Conservation (phyloP, 306 rosid genomes). For the Canavalia ensiformis region DNA sequence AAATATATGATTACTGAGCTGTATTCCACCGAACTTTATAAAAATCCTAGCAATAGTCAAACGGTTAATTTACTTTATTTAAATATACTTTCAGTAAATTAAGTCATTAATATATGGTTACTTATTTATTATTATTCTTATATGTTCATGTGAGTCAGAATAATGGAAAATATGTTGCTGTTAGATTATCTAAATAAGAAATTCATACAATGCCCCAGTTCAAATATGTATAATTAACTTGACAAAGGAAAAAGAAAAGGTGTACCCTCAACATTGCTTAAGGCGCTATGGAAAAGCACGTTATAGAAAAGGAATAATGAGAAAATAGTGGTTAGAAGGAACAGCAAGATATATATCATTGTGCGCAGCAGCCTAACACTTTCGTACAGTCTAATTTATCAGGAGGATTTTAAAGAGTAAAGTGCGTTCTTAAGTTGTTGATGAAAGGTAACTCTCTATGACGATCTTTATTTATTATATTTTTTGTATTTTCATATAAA, state of each 20-base stretch:
- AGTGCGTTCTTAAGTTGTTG: background rate
- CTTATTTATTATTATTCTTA: background rate
- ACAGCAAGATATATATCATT: slow-evolving; percentile 17
- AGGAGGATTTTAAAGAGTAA: background rate
- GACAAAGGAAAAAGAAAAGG: background rate
- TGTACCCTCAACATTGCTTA: slow-evolving; percentile 15
- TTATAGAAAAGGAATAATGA: slow-evolving; percentile 11
- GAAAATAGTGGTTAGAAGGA: slow-evolving; percentile 19
- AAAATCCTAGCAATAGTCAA: background rate
- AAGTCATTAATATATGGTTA: background rate
- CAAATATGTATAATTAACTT: background rate
- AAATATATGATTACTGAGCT: too few species aligned
- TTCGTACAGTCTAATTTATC: too few species aligned
- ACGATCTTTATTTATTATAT: too few species aligned
- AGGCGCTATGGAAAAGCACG: background rate
- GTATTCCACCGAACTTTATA: too few species aligned
- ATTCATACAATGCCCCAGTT: background rate
- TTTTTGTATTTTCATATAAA: too few species aligned
- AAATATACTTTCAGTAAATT: background rate
- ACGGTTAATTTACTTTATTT: background rate
- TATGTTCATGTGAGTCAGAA: background rate
- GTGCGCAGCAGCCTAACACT: slow-evolving; percentile 41
- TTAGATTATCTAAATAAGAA: background rate
- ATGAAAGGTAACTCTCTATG: too few species aligned
- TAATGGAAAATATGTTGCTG: background rate